Evolutionary conservation across 306 rosid species (phyloP), one percentile per base, ranked within the genome.

Genomic region (Lithocarpus polystachyus): DNA sequence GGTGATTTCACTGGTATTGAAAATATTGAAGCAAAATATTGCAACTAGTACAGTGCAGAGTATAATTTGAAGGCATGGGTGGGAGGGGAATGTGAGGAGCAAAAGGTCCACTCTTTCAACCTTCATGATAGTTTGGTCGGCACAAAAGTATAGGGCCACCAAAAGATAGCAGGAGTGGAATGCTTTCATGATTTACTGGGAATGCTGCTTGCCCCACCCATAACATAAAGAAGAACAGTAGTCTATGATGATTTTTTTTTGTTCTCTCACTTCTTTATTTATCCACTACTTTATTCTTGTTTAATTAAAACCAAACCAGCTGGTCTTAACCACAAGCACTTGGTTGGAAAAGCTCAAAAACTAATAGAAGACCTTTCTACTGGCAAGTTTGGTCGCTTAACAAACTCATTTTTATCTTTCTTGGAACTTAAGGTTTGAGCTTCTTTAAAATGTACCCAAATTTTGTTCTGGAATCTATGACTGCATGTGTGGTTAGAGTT

Each of bases 111-210:
- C 37, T 64, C 69, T 83, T 72, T 67, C 57, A 67, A 74, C 71
- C 83, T 76, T 88, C 85, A 85, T 89, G 79, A 89, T 82, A 77
- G 80, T 70, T 68, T 88, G 89, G 92, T 86, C 85, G 84, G 92
- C 75, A 82, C 83, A 80, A 86, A 78, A 78, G 86, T 82, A 64
- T 80, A 76, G 80, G 81, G 79, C 84, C 79, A 86, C 87, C 79
- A 84, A 84, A 88, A 86, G 77, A 82, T 78, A 40, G 53, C 55
- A 56, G 81, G 93, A 89, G 89, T 89, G 97, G 90, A 73, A 52
- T 76, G 87, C 88, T 88, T 86, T 89, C 89, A 91, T 91, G 85
- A 91, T 91, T 91, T 83, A 69, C 77, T 81, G 76, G 82, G 48
- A 90, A 82, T 85, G 82, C 84, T 72, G 7, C 77, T 82, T 82